Evolutionary conservation across 2,329 filamentous ascomycete species (phyloP).

Genomic region (Verticillium nubilum): DNA sequence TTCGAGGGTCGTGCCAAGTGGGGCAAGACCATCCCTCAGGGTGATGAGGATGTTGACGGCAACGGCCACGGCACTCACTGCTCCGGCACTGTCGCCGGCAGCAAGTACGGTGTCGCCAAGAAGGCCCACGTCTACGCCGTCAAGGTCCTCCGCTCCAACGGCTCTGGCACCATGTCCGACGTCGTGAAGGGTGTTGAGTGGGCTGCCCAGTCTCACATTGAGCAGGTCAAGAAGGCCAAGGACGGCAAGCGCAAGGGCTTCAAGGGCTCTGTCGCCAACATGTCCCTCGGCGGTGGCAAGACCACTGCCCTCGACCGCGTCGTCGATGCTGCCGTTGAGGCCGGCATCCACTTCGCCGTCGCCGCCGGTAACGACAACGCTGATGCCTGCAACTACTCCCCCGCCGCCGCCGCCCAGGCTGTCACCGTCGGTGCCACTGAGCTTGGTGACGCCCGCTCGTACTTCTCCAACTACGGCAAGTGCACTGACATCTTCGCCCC

Average conservation of each 20-base stretch:
- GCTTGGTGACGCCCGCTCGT: slow-evolving; percentile 90
- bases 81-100: slow-evolving; percentile 94
- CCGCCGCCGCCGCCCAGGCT: slow-evolving; percentile 84
- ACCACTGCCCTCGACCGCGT: slow-evolving; percentile 84
- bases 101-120: slow-evolving; percentile 99
- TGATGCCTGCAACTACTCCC: slow-evolving; percentile 98
- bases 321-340: slow-evolving; percentile 87
- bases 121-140: slow-evolving; percentile 95
- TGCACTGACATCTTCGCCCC: slow-evolving; percentile 99
- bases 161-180: slow-evolving; percentile 96
- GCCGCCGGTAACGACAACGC: slow-evolving; percentile 98
- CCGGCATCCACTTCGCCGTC: slow-evolving; percentile 94
- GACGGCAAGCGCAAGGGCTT: slow-evolving; percentile 88
- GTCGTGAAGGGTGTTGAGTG: slow-evolving; percentile 98
- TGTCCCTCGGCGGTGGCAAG: slow-evolving; percentile 98
- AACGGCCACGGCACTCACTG: slow-evolving; percentile 95
- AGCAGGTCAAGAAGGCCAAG: slow-evolving; percentile 75
- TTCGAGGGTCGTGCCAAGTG: slow-evolving; percentile 93
- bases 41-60: slow-evolving; percentile 84
- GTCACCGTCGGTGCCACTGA: slow-evolving; percentile 95
- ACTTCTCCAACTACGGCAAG: slow-evolving; percentile 99
- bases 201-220: slow-evolving; percentile 74
- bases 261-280: slow-evolving; percentile 99
- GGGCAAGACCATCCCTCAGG: slow-evolving; percentile 90
- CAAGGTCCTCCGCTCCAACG: slow-evolving; percentile 97